Conservation (phyloP, 805 yeast species). For the Metschnikowia matae region DNA sequence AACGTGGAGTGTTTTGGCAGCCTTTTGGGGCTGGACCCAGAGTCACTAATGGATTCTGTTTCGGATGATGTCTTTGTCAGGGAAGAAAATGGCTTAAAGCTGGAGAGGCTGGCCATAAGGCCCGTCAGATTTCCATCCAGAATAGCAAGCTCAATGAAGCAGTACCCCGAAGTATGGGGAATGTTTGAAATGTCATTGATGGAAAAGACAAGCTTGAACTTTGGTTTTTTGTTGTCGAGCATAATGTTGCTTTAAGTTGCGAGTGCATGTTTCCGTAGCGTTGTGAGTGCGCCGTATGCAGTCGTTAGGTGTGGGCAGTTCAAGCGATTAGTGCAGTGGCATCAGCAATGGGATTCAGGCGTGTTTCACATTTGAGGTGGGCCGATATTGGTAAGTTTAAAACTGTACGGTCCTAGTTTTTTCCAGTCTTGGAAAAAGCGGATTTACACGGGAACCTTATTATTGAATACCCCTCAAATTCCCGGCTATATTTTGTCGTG, state of each 20-base stretch:
- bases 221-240: constrained; percentile 43
- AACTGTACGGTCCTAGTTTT: not conserved
- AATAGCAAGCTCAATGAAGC: constrained; percentile 61
- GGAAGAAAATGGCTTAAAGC: constrained; percentile 14
- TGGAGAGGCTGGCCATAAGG: constrained; percentile 11
- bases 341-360: not conserved
- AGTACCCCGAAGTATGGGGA: constrained; percentile 71
- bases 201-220: constrained; percentile 55
- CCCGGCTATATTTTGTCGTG: no score
- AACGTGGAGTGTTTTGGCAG: not conserved
- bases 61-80: constrained; percentile 1
- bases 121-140: constrained; percentile 40
- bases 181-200: constrained; percentile 75
- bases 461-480: no score
- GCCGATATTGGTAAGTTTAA: not conserved
- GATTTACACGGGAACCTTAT: no score
- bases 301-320: not conserved
- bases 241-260: constrained; percentile 6
- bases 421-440: not conserved
- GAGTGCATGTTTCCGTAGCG: not conserved
- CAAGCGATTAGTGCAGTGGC: not conserved
- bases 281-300: not conserved
- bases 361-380: not conserved
- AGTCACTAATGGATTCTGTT: not conserved
- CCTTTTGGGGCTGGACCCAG: not conserved